Conservation (phyloP, 306 rosid species). For the Lotus japonicus region DNA sequence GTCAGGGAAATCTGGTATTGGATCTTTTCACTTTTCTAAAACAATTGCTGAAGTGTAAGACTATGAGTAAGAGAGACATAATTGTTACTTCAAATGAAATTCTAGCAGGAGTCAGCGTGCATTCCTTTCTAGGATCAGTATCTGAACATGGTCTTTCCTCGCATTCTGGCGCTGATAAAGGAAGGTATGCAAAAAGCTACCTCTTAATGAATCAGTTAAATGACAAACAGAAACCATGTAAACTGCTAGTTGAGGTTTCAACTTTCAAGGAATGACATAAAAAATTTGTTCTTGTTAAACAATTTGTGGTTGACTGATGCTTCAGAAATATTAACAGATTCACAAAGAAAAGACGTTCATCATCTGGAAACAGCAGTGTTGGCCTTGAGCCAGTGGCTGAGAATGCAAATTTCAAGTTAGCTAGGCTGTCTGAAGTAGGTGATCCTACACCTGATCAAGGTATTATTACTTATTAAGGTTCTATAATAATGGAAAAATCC, state of each 20-base stretch:
- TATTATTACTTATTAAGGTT: slow-evolving; percentile 12
- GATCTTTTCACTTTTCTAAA: neutral
- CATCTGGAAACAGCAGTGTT: slow-evolving; percentile 51
- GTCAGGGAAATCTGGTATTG: slow-evolving; percentile 55
- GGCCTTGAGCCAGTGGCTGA: slow-evolving; percentile 66
- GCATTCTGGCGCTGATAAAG: slow-evolving; percentile 33
- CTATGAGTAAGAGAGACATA: slow-evolving; percentile 8
- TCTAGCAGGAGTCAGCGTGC: slow-evolving; percentile 44
- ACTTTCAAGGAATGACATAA: neutral
- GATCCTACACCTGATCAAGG: slow-evolving; percentile 61
- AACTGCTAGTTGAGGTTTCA: neutral
- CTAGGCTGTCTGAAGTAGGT: slow-evolving; percentile 40
- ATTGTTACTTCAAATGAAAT: neutral
- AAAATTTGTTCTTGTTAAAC: neutral
- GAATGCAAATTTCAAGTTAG: slow-evolving; percentile 44
- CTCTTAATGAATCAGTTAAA: neutral
- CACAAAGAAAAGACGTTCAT: slow-evolving; percentile 46
- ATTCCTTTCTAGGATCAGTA: slow-evolving; percentile 43
- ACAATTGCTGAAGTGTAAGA: neutral
- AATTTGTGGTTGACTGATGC: slow-evolving; percentile 6
- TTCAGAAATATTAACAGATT: slow-evolving; percentile 32
- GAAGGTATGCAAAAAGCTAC: slow-evolving; percentile 43
- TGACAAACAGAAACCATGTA: neutral
- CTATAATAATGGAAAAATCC: neutral
- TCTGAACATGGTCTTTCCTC: slow-evolving; percentile 53